Conservation (phyloP, 805 yeast genomes). For the Barnettozyma botsteinii region DNA sequence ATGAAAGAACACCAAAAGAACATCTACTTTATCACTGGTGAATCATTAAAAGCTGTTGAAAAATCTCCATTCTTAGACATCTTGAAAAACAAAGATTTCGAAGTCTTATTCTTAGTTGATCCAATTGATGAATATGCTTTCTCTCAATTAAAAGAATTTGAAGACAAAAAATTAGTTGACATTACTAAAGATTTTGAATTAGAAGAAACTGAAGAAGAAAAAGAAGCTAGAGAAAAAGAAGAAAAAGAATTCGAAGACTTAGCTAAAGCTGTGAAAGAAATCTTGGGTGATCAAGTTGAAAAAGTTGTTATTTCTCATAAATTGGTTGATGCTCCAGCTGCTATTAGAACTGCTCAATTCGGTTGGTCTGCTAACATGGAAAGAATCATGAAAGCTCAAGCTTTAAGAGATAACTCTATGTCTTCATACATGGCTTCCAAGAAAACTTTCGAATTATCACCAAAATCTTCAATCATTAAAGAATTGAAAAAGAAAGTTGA, state of each 20-base stretch:
- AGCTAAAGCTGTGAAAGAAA: slow-evolving; percentile 93
- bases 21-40: slow-evolving; percentile 99
- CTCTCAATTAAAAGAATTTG: slow-evolving; percentile 98
- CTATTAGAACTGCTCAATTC: slow-evolving; percentile 99
- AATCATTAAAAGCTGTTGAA: slow-evolving; percentile 94
- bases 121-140: slow-evolving; percentile 99
- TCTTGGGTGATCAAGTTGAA: slow-evolving; percentile 98
- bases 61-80: slow-evolving; percentile 99
- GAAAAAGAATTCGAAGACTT: slow-evolving; percentile 86
- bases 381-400: slow-evolving; percentile 99
- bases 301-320: slow-evolving; percentile 98
- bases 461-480: slow-evolving; percentile 90
- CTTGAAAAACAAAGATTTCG: slow-evolving; percentile 96
- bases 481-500: slow-evolving; percentile 97
- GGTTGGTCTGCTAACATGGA: slow-evolving; percentile 99
- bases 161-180: slow-evolving; percentile 98
- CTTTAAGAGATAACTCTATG: slow-evolving; percentile 97
- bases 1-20: slow-evolving; percentile 99
- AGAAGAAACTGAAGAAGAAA: slow-evolving; percentile 98
- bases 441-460: slow-evolving; percentile 98
- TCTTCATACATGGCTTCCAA: slow-evolving; percentile 99
- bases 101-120: slow-evolving; percentile 95
- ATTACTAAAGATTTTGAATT: slow-evolving; percentile 98
- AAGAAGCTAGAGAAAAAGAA: slow-evolving; percentile 89
- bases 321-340: slow-evolving; percentile 98